Base-by-base conservation (phyloP, 768 basidiomycete genomes). In the Vararia minispora region DNA sequence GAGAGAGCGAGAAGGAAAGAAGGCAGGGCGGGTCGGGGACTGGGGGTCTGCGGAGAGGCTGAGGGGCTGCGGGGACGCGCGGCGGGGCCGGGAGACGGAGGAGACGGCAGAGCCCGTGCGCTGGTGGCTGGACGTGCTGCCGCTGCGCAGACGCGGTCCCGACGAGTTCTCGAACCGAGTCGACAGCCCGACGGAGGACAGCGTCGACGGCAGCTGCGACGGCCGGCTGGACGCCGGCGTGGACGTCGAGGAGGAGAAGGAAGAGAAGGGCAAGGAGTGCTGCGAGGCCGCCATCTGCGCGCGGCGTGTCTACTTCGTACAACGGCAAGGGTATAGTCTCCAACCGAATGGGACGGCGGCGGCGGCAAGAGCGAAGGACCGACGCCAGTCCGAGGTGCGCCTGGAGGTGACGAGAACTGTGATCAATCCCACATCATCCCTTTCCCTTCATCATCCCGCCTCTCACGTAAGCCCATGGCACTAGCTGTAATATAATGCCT, bases 261-360 rank as follows among this genome's bases (percentile, higher is more conserved):
- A 37, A 5, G 47, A 48, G 41, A 45, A 48, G 2, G 47, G 47
- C 43, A 48, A 46, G 16, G 47, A 48, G 42, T 45, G 47, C 35
- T 46, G 47, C 17, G 47, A 37, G 16, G 47, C 39, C 47, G n/a
- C n/a, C n/a, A n/a, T n/a, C n/a, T n/a, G n/a, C n/a, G n/a, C n/a
- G n/a, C n/a, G n/a, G n/a, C n/a, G n/a, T n/a, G n/a, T n/a, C n/a
- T n/a, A n/a, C n/a, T n/a, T n/a, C n/a, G n/a, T n/a, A n/a, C n/a
- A n/a, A n/a, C n/a, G n/a, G n/a, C n/a, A n/a, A n/a, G n/a, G n/a
- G n/a, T n/a, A n/a, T n/a, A n/a, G n/a, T n/a, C n/a, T n/a, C n/a
- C n/a, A n/a, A n/a, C n/a, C n/a, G n/a, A n/a, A n/a, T n/a, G n/a
- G n/a, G n/a, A n/a, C n/a, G n/a, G n/a, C n/a, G n/a, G n/a, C n/a